Conservation (phyloP, 768 basidiomycete species). For the Crucibulum laeve region DNA sequence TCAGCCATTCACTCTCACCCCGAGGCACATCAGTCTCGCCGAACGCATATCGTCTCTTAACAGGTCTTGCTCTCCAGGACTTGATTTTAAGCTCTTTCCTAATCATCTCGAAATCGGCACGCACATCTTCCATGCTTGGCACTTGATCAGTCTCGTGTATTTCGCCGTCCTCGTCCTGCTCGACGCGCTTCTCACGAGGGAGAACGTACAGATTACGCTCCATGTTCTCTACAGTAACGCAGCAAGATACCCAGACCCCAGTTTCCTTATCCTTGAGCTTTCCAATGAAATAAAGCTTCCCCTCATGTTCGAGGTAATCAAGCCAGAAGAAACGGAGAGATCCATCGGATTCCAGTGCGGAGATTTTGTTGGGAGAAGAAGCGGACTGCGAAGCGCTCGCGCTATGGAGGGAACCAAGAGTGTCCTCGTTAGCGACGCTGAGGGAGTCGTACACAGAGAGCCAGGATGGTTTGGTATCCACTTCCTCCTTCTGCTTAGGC, state of each 20-base stretch:
- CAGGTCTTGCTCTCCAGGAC: conserved; percentile 77
- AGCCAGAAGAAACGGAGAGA: conserved; percentile 93
- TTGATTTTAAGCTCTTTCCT: conserved; percentile 70
- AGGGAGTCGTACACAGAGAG: conserved; percentile 73
- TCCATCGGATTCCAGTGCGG: conserved; percentile 78
- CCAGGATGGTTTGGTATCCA: conserved; percentile 56
- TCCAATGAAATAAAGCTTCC: conserved; percentile 83
- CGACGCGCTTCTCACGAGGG: conserved; percentile 65
- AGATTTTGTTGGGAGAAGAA: conserved; percentile 34
- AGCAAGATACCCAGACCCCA: conserved; percentile 75
- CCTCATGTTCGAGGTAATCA: conserved; percentile 86
- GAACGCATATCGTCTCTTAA: conserved; percentile 89
- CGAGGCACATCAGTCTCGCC: conserved; percentile 79
- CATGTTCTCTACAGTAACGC: conserved; percentile 79
- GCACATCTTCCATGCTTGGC: conserved; percentile 68
- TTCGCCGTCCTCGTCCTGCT: conserved; percentile 52
- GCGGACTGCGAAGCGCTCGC: conserved; percentile 27
- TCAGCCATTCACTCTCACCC: conserved; percentile 83
- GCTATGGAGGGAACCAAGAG: conserved; percentile 51
- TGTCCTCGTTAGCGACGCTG: conserved; percentile 55
- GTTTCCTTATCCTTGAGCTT: conserved; percentile 81
- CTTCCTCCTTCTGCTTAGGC: conserved; percentile 36
- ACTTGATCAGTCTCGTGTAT: conserved; percentile 71
- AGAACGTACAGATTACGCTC: conserved; percentile 90
- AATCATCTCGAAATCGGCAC: conserved; percentile 78